Conservation (phyloP, 768 basidiomycete genomes). For the Phylloporus rhodoxanthus region DNA sequence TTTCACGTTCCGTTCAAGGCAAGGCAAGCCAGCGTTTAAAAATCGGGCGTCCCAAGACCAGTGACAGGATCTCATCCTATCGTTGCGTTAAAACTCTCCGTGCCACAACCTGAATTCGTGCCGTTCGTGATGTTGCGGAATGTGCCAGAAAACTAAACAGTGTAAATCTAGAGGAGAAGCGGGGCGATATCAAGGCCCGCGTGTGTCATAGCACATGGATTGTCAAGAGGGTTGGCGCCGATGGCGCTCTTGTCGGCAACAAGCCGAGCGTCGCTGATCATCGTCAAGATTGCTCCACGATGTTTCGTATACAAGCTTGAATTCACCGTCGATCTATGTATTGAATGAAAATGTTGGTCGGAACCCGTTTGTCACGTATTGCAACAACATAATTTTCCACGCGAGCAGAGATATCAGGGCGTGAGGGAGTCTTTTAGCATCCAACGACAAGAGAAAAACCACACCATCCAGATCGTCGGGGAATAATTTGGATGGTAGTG, state of each 20-base stretch:
- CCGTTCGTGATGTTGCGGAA: no score
- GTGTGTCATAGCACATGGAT: no score
- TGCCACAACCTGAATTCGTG: no score
- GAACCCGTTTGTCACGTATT: no score
- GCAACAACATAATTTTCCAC: slow-evolving; percentile 30
- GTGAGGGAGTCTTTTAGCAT: slow-evolving; percentile 30
- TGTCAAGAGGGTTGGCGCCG: slow-evolving; percentile 10
- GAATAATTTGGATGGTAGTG: slow-evolving; percentile 27
- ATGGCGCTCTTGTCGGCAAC: slow-evolving; percentile 25
- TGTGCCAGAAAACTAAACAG: no score
- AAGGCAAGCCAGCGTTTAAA: slow-evolving; percentile 24
- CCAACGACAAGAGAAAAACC: slow-evolving; percentile 3
- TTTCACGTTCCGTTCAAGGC: no score
- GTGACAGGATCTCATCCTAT: slow-evolving; percentile 32
- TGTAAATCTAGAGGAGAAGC: no score
- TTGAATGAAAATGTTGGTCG: no score
- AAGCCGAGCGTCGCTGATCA: slow-evolving; percentile 34
- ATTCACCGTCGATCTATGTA: slow-evolving; percentile 18
- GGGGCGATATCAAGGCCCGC: no score
- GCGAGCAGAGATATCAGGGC: slow-evolving; percentile 34
- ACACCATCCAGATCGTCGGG: slow-evolving; percentile 16
- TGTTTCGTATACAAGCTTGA: slow-evolving; percentile 23
- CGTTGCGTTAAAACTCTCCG: slow-evolving; percentile 3
- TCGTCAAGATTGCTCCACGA: slow-evolving; percentile 29
- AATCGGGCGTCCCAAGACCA: slow-evolving; percentile 40